Evolutionary conservation across 805 yeast species (phyloP).

Genomic region (Candida sonorensis): DNA sequence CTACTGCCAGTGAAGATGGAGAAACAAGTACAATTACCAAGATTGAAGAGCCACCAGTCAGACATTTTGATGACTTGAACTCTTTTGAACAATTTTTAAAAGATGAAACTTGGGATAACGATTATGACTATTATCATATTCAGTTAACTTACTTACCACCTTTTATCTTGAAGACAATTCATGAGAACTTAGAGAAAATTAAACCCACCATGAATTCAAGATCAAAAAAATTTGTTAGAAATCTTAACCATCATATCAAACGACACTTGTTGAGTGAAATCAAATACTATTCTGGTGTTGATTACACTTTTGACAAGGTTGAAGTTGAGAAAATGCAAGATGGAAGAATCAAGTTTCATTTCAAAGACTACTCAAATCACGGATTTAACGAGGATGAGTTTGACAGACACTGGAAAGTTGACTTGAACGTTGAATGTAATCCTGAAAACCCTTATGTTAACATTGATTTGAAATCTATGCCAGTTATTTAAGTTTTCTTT

Average conservation of each 20-base stretch:
- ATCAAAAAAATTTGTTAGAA: slow-evolving; percentile 60
- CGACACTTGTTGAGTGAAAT: slow-evolving; percentile 60
- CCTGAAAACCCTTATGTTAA: slow-evolving; percentile 60
- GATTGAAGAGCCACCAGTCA: slow-evolving; percentile 18
- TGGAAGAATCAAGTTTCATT: slow-evolving; percentile 52
- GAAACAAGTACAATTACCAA: slow-evolving; percentile 1
- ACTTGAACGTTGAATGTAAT: slow-evolving; percentile 56
- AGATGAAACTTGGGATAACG: slow-evolving; percentile 39
- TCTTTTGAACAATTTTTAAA: slow-evolving; percentile 55
- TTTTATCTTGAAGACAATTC: slow-evolving; percentile 59
- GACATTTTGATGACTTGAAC: slow-evolving; percentile 49
- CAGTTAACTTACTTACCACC: slow-evolving; percentile 26
- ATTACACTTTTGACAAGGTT: slow-evolving; percentile 30
- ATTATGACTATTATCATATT: slow-evolving; percentile 17
- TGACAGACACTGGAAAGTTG: slow-evolving; percentile 55
- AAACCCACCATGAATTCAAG: slow-evolving; percentile 65
- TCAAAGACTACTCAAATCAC: slow-evolving; percentile 47
- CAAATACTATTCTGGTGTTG: slow-evolving; percentile 46
- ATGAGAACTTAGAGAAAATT: slow-evolving; percentile 60
- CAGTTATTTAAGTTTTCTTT: slow-evolving; percentile 18
- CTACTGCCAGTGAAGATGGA: slow-evolving; percentile 4
- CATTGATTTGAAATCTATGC: slow-evolving; percentile 55
- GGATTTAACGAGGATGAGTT: slow-evolving; percentile 36
- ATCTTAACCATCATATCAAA: slow-evolving; percentile 64
- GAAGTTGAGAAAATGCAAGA: slow-evolving; percentile 39